Base-by-base conservation (phyloP, 805 yeast species). In the Cyberlindnera maritima region DNA sequence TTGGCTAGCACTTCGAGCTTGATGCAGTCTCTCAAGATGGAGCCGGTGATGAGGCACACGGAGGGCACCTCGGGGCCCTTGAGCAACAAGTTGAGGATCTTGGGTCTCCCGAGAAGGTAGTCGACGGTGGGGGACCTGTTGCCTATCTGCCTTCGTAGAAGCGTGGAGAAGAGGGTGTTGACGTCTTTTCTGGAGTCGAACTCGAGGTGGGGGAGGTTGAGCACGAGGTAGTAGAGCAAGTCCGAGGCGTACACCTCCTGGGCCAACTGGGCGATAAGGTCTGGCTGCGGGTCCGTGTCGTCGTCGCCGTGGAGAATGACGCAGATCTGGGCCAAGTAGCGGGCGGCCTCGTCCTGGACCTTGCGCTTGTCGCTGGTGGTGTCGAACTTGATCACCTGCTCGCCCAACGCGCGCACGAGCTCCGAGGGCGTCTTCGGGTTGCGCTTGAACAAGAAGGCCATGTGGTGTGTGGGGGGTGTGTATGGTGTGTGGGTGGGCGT, bases 161-260 rank as follows among this genome's bases (percentile, higher is more conserved):
- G 74, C 4, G 88, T 82, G 52, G 83, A 78, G 62, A 90, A 89
- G 43, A 94, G 63, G 5, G 79, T 70, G 4, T 81, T 75, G 14
- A 89, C 92, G 56, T 88, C 94, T 59, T 92, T 90, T 46, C 97
- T 74, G 38, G 95, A 81, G 62, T 94, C 98, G 66, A 94, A 91
- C 53, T 89, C 97, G 46, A 94, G 74, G 29, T 74, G 72, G n/a
- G 69, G 69, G 46, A 94, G 69, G 58, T 82, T 77, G 17, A 69
- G 62, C 13, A 88, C 71, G 50, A 94, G 67, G 19, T 74, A 72
- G 53, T 76, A 77, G 29, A 94, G 75, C 48, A 86, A 70, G 62
- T 90, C 96, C 1, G 85, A 72, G 9, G 77, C 65, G 59, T 86
- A 87, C 2, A 89, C 81, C 54, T 91, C 97, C 56, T 82, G 87